A percentile compares a stretch with the other conserved stretches of the same genome.
Evolutionary conservation across 371 early-diverging fungal species (phyloP).

Genomic region (Mortierella sp.): DNA sequence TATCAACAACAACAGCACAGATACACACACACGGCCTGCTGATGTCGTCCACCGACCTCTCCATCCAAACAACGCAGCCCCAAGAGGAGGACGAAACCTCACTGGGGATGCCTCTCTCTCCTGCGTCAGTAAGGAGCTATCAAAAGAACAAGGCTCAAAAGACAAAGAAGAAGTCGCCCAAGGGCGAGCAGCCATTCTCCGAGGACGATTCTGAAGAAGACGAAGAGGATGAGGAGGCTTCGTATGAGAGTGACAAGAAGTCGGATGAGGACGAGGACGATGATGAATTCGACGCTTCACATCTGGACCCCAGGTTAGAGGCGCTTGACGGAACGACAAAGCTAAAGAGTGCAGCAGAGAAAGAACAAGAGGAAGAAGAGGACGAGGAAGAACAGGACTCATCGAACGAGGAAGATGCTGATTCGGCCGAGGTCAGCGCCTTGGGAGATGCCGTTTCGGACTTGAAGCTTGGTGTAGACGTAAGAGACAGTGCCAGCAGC

Average conservation of each 20-base stretch:
- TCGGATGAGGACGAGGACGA: constrained; percentile 56
- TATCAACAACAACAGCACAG: no score
- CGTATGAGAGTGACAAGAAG: constrained; percentile 41
- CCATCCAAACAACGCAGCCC: constrained; percentile 22
- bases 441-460: constrained; percentile 7
- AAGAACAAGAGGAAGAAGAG: constrained; percentile 50
- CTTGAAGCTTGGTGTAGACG: constrained; percentile 1
- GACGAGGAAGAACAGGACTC: constrained; percentile 31
- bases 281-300: constrained; percentile 60
- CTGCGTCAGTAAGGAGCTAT: constrained; percentile 40
- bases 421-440: constrained; percentile 22
- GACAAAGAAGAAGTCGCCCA: constrained; percentile 1
- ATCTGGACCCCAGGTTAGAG: constrained; percentile 65
- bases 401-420: constrained; percentile 37
- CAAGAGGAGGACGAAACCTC: constrained; percentile 29
- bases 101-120: constrained; percentile 42
- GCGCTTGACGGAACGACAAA: constrained; percentile 61
- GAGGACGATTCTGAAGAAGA: constrained; percentile 44
- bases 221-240: constrained; percentile 42
- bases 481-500: not conserved
- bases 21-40: no score
- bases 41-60: constrained; percentile 23
- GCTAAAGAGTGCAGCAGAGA: constrained; percentile 24
- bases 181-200: constrained; percentile 22
- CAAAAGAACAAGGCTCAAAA: constrained; percentile 24